Conservation (phyloP, 106 monocot species). For the Apostasia shenzhenica region DNA sequence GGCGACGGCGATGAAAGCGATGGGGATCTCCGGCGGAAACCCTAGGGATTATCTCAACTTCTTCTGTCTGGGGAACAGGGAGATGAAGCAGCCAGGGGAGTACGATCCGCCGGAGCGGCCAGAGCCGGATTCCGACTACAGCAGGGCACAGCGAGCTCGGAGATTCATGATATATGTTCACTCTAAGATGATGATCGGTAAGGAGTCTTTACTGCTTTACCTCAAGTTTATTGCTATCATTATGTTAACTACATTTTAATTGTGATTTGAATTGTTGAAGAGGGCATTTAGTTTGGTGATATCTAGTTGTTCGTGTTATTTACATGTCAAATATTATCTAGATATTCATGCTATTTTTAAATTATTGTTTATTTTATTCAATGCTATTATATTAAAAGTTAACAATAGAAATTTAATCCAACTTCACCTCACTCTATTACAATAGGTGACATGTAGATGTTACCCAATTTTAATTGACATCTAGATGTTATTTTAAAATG, state of each 20-base stretch:
- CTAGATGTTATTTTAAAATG: no score
- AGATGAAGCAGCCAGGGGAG: conserved; percentile 26
- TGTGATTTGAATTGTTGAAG: conserved; percentile 31
- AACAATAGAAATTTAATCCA: no score
- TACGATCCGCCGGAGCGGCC: conserved; percentile 36
- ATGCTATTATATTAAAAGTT: no score
- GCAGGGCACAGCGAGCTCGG: conserved; percentile 39
- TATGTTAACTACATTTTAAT: no score
- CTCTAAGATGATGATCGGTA: conserved; percentile 78
- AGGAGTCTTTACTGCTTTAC: neutral
- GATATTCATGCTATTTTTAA: no score
- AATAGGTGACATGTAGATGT: no score
- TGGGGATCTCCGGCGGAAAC: conserved; percentile 15
- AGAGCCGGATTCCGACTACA: conserved; percentile 36
- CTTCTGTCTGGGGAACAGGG: conserved; percentile 61
- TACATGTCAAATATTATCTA: no score
- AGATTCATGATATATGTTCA: conserved; percentile 83
- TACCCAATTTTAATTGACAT: no score
- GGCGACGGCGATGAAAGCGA: conserved; percentile 25
- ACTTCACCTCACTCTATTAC: no score
- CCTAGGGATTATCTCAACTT: conserved; percentile 57
- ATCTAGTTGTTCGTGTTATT: no score
- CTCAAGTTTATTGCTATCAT: neutral
- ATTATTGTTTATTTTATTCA: no score
- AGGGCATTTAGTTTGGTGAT: conserved; percentile 17